Percentiles rank a stretch among this genome's conserved stretches.
Conservation (phyloP, 352 stramenopile genomes). For the Pythium grandisporangium region DNA sequence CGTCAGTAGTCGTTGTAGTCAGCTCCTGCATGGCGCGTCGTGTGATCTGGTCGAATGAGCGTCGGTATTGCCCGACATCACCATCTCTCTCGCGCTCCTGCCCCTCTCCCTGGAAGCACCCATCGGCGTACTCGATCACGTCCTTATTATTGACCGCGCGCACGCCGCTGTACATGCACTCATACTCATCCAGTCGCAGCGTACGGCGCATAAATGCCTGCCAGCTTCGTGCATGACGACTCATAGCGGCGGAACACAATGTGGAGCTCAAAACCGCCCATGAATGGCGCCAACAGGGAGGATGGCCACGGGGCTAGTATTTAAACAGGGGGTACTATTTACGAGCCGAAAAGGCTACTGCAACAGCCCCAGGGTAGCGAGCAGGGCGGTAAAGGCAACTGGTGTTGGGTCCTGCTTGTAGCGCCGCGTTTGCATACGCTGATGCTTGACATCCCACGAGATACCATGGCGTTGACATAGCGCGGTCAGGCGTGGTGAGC, state of each 20-base stretch:
- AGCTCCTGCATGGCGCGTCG: conserved; percentile 21
- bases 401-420: conserved; percentile 48
- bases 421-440: conserved; percentile 49
- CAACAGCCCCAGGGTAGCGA: conserved; percentile 36
- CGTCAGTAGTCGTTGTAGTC: background rate
- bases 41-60: conserved; percentile 31
- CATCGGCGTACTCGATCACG: conserved; percentile 26
- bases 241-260: conserved; percentile 3
- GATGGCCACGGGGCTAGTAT: no score
- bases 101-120: conserved; percentile 24
- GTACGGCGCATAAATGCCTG: conserved; percentile 19
- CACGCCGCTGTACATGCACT: conserved; percentile 37
- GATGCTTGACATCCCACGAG: conserved; percentile 20
- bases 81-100: background rate
- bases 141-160: conserved; percentile 28
- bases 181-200: conserved; percentile 15
- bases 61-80: conserved; percentile 5
- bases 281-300: no score
- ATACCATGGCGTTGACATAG: conserved; percentile 36
- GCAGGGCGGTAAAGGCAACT: conserved; percentile 27
- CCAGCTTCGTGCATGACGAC: conserved; percentile 36
- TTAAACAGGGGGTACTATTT: no score
- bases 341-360: background rate
- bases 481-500: conserved; percentile 43
- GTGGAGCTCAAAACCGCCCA: background rate